Evolutionary conservation across 306 rosid species (phyloP), one percentile per base, ranked within the genome.

Genomic region (Casuarina equisetifolia): DNA sequence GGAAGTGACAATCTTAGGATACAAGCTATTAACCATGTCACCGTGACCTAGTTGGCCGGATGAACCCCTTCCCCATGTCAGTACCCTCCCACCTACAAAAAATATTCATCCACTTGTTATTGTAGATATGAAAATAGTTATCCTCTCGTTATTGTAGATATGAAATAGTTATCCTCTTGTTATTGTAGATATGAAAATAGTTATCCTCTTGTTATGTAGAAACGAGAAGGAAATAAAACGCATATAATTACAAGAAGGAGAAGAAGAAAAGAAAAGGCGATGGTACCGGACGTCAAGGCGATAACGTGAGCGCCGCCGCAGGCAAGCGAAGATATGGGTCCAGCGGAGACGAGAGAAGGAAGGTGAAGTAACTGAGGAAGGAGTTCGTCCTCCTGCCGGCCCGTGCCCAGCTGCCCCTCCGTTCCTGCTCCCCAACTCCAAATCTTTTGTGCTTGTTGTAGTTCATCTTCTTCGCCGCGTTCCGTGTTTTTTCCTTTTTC

Each of bases 401-500:
- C 86, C 2, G 90, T 91, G 53, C 93, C 90, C 32, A 92, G 89
- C 68, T 95, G 98, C 36, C 92, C 96, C 43, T 95, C 97, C 0
- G 96, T 92, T 81, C 99, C 97, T 38, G 99, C 99, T 46, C 99
- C 99, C 97, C 97, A 92, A 87, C 97, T 91, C 99, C 97, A 91
- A 66, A 92, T 25, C 75, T 82, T 52, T 75, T 86, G 83, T 5
- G 50, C 73, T 1, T 38, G 2, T 53, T 62, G 11, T 73, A 52
- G 19, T 9, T 78, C 69, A 43, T 51, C 3, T 2, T 78, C 62
- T 66, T 70, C 84, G 5, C 57, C 43, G 9, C 63, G 74, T 59
- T 82, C 81, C 78, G 40, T 11, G 9, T 9, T 20, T 49, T 66
- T 53, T 45, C 13, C 0, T 17, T 53, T 69, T 49, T 78, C 84